Base-by-base conservation (phyloP, 2,329 filamentous ascomycete genomes). In the Cordyceps farinosa region DNA sequence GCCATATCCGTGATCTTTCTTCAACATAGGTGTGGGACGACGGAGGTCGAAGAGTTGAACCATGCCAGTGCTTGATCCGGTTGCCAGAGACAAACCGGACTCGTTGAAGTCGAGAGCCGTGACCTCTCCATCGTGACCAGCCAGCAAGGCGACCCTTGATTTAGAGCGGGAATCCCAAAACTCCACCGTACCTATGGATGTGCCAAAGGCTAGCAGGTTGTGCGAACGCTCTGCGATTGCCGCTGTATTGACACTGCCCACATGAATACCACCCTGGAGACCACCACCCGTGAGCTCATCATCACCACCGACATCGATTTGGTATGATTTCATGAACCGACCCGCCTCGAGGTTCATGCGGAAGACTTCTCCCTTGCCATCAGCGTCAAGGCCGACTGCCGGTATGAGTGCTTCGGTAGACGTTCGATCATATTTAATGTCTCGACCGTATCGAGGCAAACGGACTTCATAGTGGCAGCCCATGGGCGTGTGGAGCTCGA, bases 1-100 rank as follows among this genome's bases (percentile, higher is more conserved):
- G 2, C 94, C 94, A 73, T 97, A 97, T 55, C 96, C 95, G 77
- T 99, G 95, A 70, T 98, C 94, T 75, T 97, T 98, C 73, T 89
- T 91, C 55, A 98, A 80, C 9, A 97, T 78, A 1, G 96, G 92
- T 0, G 90, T 84, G 0, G 95, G 92, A 29, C 92, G 92, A 72
- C 95, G 90, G 58, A 99, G 80, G 75, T 99, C 95, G 73, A 96
- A 99, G 8, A 97, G 84, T 70, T 96, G 90, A 53, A 97, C 87
- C 54, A 97, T 84, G 29, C 96, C 95, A 52, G 87, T 89, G 0
- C 91, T 94, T n/a, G 91, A 91, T 22, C 95, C 95, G 1, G 91
- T 90, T 0, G 90, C 92, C 38, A 98, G 79, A 0, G 90, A 93
- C 55, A 99, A 80, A 0, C 95, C 95, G 0, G 91, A 92, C 17